These are phyloP conservation scores for Plasmodiophora brassicae DNA, from an alignment of 208 protist species.

Conservation along the genomic window DNA sequence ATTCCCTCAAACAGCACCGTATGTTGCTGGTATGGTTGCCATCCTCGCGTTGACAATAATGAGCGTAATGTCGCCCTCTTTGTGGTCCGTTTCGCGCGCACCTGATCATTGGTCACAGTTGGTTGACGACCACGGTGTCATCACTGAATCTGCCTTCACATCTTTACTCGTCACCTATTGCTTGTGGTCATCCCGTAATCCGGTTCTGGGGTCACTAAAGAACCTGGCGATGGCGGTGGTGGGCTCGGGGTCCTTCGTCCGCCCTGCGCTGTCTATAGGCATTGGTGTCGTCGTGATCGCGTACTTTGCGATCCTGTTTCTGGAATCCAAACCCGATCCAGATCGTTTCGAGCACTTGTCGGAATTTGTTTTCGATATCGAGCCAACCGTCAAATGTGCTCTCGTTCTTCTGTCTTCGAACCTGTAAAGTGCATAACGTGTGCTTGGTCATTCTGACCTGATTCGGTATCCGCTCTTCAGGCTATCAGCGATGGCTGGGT, in stretches of 20 bases:
- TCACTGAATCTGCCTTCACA: neutral
- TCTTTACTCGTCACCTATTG: neutral
- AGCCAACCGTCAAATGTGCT: neutral
- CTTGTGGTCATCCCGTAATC: neutral
- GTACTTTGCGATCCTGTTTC: neutral
- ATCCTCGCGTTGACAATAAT: neutral
- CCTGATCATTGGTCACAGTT: neutral
- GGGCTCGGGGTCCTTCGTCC: neutral
- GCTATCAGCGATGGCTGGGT: neutral
- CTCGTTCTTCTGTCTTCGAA: neutral
- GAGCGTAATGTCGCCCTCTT: neutral
- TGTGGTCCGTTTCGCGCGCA: neutral
- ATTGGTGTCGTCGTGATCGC: neutral
- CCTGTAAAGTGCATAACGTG: neutral
- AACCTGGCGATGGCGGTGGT: neutral
- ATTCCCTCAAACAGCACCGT: neutral
- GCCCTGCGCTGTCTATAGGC: neutral
- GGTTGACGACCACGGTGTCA: neutral
- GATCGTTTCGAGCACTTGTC: neutral
- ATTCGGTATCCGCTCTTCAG: neutral
- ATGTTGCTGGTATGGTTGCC: neutral
- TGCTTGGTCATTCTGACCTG: neutral
- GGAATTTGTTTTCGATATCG: neutral
- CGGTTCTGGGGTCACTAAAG: neutral
- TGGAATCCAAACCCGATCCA: neutral